A percentile compares a stretch with the other conserved stretches of the same genome.
phyloP scores from a whole-genome alignment of 2,329 filamentous ascomycete species.

The Anisogramma anomala region DNA sequence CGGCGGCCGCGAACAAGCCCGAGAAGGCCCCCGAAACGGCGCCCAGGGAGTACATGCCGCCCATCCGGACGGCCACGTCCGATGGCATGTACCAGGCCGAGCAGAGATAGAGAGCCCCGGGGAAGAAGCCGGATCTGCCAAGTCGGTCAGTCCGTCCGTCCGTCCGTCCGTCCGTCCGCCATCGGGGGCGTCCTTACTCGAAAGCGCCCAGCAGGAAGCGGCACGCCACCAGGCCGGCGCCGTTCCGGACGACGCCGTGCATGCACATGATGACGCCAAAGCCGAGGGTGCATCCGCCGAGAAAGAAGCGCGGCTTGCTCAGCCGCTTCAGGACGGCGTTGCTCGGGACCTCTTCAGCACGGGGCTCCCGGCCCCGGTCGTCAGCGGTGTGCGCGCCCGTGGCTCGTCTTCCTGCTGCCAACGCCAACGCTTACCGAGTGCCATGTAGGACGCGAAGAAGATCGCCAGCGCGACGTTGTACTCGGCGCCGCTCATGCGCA shows the following conservation, averaged over 20 bases:
- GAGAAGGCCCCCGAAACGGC: slow-evolving; percentile 43
- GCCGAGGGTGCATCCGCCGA: slow-evolving; percentile 28
- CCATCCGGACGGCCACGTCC: neutral
- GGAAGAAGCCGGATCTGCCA: slow-evolving; percentile 41
- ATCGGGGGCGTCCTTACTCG: slow-evolving; percentile 20
- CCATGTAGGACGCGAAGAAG: slow-evolving; percentile 4
- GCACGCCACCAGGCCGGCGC: slow-evolving; percentile 30
- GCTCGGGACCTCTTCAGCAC: slow-evolving; percentile 3
- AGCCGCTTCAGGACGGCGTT: slow-evolving; percentile 3
- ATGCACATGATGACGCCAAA: slow-evolving; percentile 33
- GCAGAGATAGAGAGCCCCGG: slow-evolving; percentile 19
- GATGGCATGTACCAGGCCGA: slow-evolving; percentile 1
- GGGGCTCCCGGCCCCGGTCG: too few relatives aligned
- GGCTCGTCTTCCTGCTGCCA: too few relatives aligned
- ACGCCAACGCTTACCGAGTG: too few relatives aligned
- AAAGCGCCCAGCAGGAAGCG: slow-evolving; percentile 36
- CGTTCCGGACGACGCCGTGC: slow-evolving; percentile 31
- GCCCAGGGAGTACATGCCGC: slow-evolving; percentile 33
- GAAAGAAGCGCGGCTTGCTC: neutral
- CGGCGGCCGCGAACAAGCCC: slow-evolving; percentile 48
- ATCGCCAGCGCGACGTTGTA: slow-evolving; percentile 30
- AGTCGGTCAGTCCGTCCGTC: slow-evolving; percentile 34
- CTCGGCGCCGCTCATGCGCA: slow-evolving; percentile 27
- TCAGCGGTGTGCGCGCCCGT: neutral
- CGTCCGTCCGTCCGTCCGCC: too few relatives aligned